phyloP scores from a whole-genome alignment of 495 filamentous ascomycete genomes.

The Aspergillus incahuasiensis region DNA sequence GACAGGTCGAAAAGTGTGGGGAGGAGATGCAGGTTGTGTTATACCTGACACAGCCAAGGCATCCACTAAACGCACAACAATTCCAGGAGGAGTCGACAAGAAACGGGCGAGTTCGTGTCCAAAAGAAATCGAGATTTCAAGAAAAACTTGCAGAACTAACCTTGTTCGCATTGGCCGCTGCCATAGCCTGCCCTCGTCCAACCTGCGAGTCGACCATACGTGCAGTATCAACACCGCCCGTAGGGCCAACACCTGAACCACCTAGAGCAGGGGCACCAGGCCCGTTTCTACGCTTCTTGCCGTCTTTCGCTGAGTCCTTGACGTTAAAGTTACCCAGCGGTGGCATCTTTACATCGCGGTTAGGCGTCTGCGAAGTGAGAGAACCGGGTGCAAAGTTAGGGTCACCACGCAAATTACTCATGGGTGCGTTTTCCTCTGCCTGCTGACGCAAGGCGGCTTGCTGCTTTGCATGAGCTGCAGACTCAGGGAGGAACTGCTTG shows the following conservation, averaged over 20 bases:
- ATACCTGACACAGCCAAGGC: background rate
- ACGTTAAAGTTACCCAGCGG: slow-evolving; percentile 92
- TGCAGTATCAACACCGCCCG: slow-evolving; percentile 28
- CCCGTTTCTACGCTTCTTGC: slow-evolving; percentile 68
- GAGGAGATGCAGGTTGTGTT: background rate
- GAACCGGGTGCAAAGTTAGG: slow-evolving; percentile 37
- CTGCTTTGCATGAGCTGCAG: slow-evolving; percentile 82
- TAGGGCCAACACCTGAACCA: slow-evolving; percentile 28
- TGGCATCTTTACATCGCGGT: slow-evolving; percentile 70
- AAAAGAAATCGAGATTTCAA: background rate
- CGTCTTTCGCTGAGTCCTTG: slow-evolving; percentile 61
- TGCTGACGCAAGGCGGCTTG: slow-evolving; percentile 55
- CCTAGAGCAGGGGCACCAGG: slow-evolving; percentile 30
- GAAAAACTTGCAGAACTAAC: slow-evolving; percentile 26
- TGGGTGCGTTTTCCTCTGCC: slow-evolving; percentile 62
- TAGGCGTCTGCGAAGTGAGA: slow-evolving; percentile 45
- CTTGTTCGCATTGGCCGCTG: slow-evolving; percentile 49
- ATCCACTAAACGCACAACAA: background rate
- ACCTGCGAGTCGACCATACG: slow-evolving; percentile 34
- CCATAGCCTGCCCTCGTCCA: slow-evolving; percentile 28
- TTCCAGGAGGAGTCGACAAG: background rate
- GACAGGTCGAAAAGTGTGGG: background rate
- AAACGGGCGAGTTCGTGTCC: background rate
- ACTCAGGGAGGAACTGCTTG: slow-evolving; percentile 97
- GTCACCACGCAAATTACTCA: slow-evolving; percentile 58